Evolutionary conservation across 345 rosid species (phyloP).

Genomic region (Bruguiera parviflora): DNA sequence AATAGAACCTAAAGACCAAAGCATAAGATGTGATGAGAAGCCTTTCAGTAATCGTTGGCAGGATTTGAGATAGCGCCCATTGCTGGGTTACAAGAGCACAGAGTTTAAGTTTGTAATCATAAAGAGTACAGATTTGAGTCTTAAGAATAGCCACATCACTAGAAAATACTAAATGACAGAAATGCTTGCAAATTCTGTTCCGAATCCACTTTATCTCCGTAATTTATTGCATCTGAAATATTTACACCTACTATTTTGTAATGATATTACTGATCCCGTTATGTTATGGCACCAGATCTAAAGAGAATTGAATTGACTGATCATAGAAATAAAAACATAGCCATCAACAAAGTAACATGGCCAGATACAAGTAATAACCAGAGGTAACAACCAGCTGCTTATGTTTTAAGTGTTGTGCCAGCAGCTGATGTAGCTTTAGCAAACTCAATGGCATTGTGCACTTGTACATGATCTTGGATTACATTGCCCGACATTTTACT

Average conservation of each 20-base stretch:
- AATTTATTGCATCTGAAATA: too few relatives aligned
- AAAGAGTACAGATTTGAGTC: not conserved
- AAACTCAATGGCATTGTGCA: conserved; percentile 21
- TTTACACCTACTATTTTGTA: too few relatives aligned
- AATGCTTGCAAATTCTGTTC: not conserved
- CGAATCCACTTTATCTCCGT: not conserved
- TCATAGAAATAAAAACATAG: too few relatives aligned
- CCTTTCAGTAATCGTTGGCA: too few relatives aligned
- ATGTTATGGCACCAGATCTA: too few relatives aligned
- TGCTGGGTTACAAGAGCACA: not conserved
- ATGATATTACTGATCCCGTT: too few relatives aligned
- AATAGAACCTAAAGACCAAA: too few relatives aligned
- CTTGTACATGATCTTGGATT: conserved; percentile 26
- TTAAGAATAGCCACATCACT: not conserved
- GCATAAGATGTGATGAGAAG: too few relatives aligned
- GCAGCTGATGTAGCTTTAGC: conserved; percentile 29
- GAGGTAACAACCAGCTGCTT: conserved; percentile 37
- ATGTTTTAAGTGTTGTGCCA: conserved; percentile 24
- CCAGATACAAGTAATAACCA: not conserved
- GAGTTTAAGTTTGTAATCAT: not conserved
- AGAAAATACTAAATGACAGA: not conserved
- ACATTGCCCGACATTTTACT: conserved; percentile 31
- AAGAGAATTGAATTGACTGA: too few relatives aligned
- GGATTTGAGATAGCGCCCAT: not conserved
- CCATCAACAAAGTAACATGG: not conserved